Percentiles rank a stretch among this genome's conserved stretches.
phyloP scores from a whole-genome alignment of 495 filamentous ascomycete genomes.

The Neurospora sublineolata region DNA sequence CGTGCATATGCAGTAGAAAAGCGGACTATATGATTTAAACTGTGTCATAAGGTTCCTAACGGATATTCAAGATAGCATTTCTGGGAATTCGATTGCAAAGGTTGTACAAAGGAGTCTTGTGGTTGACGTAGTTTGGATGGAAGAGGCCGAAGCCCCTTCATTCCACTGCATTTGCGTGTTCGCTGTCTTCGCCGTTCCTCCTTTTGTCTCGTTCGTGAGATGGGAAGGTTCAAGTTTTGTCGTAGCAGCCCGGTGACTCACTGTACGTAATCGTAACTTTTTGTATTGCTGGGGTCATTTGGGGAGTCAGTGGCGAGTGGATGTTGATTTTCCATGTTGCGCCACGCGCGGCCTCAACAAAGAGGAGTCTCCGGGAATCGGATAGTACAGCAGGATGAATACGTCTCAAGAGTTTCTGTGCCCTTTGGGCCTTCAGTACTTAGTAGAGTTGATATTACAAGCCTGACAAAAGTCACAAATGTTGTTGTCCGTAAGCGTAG shows the following conservation, averaged over 20 bases:
- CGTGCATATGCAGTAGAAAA: background rate
- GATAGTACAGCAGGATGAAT: background rate
- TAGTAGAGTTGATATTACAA: background rate
- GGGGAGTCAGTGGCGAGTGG: background rate
- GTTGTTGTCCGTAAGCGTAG: background rate
- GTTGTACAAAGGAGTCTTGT: background rate
- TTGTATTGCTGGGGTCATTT: background rate
- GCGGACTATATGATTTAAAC: background rate
- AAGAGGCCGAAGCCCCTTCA: background rate
- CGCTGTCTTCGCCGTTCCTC: background rate
- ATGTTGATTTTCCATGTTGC: background rate
- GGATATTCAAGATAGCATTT: background rate
- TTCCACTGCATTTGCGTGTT: background rate
- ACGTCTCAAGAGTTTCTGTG: background rate
- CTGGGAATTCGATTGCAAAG: background rate
- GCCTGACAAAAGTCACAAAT: background rate
- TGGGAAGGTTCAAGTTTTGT: background rate
- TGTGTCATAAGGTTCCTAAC: background rate
- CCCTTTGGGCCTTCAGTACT: background rate
- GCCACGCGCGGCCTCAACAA: background rate
- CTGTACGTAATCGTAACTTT: background rate
- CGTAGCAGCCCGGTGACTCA: background rate
- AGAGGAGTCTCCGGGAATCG: background rate
- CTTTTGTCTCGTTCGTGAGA: background rate
- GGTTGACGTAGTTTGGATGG: background rate